Evolutionary conservation across 768 basidiomycete genomes (phyloP).

Genomic region (Chalciporus sphaerocephalus): DNA sequence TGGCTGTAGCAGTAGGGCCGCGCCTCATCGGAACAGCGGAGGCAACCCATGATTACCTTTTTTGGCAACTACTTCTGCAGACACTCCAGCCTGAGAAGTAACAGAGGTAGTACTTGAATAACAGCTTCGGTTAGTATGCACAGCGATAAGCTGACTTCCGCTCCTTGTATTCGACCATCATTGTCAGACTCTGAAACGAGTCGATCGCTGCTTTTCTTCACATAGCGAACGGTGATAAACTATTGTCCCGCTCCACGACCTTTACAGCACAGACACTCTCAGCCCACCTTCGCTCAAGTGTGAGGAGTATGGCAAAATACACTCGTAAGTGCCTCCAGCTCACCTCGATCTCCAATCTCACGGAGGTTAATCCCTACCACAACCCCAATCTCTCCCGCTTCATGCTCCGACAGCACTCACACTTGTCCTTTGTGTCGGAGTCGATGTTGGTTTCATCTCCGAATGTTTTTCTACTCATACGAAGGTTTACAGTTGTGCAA

Average conservation of each 20-base stretch:
- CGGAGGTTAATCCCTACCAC: neutral
- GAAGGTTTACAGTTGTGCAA: constrained; percentile 25
- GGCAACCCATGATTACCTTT: constrained; percentile 9
- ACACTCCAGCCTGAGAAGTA: too few relatives aligned
- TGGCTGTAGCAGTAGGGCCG: constrained; percentile 6
- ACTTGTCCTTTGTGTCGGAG: constrained; percentile 16
- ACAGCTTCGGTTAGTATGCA: too few relatives aligned
- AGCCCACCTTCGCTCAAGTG: neutral
- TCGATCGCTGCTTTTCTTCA: neutral
- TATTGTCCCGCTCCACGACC: neutral
- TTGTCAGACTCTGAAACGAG: neutral
- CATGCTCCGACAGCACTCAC: neutral
- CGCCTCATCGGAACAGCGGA: neutral
- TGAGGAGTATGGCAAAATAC: neutral
- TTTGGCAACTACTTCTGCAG: constrained; percentile 8
- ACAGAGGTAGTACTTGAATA: too few relatives aligned
- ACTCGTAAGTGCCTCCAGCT: neutral
- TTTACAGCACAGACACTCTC: too few relatives aligned
- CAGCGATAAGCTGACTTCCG: neutral
- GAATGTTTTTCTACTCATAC: constrained; percentile 12
- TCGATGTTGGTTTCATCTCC: constrained; percentile 26
- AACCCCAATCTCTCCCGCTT: neutral
- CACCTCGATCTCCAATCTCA: neutral
- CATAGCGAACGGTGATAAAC: neutral
- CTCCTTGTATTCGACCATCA: neutral